Base-by-base conservation (phyloP, 129 eudicot species). In the Pittosporum tobira region DNA sequence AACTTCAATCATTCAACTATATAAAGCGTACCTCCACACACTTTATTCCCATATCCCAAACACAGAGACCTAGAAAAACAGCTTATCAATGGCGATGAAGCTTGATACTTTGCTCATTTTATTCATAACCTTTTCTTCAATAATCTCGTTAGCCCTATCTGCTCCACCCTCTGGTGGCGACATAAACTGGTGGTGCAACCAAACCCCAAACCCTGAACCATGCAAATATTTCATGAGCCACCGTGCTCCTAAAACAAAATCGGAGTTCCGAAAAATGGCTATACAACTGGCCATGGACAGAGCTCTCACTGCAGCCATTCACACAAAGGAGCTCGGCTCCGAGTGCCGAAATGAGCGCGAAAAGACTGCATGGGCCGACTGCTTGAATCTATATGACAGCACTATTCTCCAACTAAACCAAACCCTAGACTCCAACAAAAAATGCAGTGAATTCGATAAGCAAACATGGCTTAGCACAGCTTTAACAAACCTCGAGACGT, bases 391-490 rank as follows among this genome's bases (percentile, higher is more conserved):
- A 0, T 82, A 82, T 66, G 63, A 82, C 28, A 45, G 4, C 76
- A 79, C 84, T 51, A 66, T 87, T 11, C 57, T 60, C 53, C 81
- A 73, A n/a, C 78, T 87, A 40, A 87, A 77, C 82, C 69, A 72
- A 2, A 82, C 91, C 40, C 25, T 79, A 6, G 76, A 76, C 64
- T 72, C 77, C 15, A 65, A 58, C 55, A 51, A 48, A 13, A 75
- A 75, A 28, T 82, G 84, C 63, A 76, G 79, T 14, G 76, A 71
- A 13, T 74, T 71, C 29, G 95, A 86, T 25, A 37, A 70, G 0
- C 95, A 86, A 36, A 86, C 90, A 0, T 86, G 95, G 95, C 87
- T 86, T 51, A n/a, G n/a, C n/a, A n/a, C n/a, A n/a, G n/a, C n/a
- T n/a, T n/a, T n/a, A n/a, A n/a, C n/a, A n/a, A n/a, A n/a, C n/a